Conservation (phyloP, 1,284 basidiomycete species). For the Leccinum pachyderme region DNA sequence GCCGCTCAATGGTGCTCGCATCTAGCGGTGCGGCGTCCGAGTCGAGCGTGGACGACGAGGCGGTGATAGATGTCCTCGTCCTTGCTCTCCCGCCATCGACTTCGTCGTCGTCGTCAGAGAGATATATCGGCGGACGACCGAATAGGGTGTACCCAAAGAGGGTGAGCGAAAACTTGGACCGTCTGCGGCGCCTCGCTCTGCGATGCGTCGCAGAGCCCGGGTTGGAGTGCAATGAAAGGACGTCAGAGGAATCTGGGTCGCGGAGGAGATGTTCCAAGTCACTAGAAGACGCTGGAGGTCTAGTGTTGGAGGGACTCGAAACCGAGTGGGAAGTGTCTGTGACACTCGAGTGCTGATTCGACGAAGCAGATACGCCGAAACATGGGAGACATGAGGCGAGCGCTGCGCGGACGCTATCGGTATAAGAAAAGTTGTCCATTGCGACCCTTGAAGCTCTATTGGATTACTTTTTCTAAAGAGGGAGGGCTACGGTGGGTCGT, state of each 20-base stretch:
- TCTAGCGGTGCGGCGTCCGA: constrained; percentile 66
- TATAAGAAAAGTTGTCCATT: constrained; percentile 61
- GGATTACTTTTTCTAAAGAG: background rate
- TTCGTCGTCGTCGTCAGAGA: constrained; percentile 41
- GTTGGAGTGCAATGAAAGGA: constrained; percentile 66
- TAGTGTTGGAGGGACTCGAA: constrained; percentile 22
- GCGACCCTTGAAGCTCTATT: background rate
- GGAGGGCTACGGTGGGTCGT: background rate
- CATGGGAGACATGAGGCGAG: constrained; percentile 60
- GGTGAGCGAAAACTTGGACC: constrained; percentile 47
- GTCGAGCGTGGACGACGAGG: constrained; percentile 57
- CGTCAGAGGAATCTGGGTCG: constrained; percentile 47
- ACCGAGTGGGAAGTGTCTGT: constrained; percentile 22
- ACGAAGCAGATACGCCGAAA: constrained; percentile 33
- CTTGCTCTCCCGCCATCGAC: constrained; percentile 8
- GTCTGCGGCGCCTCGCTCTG: constrained; percentile 36
- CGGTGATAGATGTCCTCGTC: constrained; percentile 20
- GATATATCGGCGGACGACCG: constrained; percentile 55
- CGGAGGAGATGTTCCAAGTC: constrained; percentile 60
- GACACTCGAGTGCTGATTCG: constrained; percentile 2
- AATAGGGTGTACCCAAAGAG: constrained; percentile 66
- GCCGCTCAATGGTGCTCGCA: constrained; percentile 47
- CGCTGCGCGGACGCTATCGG: constrained; percentile 55
- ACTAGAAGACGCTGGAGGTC: constrained; percentile 38
- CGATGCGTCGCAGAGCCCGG: constrained; percentile 38